These are phyloP conservation scores for Cardamine resedifolia DNA, from an alignment of 345 rosid species.

Conservation along the genomic window DNA sequence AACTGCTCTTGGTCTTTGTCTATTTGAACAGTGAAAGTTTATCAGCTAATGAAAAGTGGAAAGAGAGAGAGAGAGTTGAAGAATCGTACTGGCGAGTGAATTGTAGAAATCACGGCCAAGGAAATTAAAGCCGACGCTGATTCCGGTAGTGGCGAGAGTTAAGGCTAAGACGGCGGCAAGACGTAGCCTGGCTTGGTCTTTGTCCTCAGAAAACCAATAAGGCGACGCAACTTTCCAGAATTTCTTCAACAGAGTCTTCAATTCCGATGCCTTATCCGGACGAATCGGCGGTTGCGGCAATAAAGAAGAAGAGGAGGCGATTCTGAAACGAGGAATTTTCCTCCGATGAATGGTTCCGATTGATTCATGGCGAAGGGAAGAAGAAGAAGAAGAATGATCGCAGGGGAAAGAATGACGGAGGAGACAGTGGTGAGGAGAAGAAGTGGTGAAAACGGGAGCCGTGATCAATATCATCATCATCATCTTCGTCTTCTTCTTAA, in stretches of 20 bases:
- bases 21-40: slow-evolving; percentile 20
- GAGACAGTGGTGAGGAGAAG: slow-evolving; percentile 15
- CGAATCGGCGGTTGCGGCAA: slow-evolving; percentile 28
- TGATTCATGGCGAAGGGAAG: slow-evolving; percentile 21
- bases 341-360: slow-evolving; percentile 1
- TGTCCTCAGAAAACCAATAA: slow-evolving; percentile 85
- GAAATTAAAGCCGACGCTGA: slow-evolving; percentile 92
- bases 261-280: slow-evolving; percentile 43
- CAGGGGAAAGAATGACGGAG: slow-evolving; percentile 20
- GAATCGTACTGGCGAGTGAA: slow-evolving; percentile 71
- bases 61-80: not conserved
- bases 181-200: slow-evolving; percentile 70
- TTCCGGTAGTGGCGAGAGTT: slow-evolving; percentile 85
- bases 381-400: not conserved
- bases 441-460: slow-evolving; percentile 28
- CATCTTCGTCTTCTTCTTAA: not conserved
- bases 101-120: slow-evolving; percentile 99
- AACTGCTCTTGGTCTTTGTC: slow-evolving; percentile 96
- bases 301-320: slow-evolving; percentile 22
- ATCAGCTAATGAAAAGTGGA: not conserved
- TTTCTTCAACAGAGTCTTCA: slow-evolving; percentile 50
- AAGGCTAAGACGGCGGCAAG: slow-evolving; percentile 86
- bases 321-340: slow-evolving; percentile 9
- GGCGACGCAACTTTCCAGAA: slow-evolving; percentile 95
- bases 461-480: slow-evolving; percentile 20